These are phyloP conservation scores for Pythium myriotylum DNA, from an alignment of 352 stramenopile species.

Conservation along the genomic window DNA sequence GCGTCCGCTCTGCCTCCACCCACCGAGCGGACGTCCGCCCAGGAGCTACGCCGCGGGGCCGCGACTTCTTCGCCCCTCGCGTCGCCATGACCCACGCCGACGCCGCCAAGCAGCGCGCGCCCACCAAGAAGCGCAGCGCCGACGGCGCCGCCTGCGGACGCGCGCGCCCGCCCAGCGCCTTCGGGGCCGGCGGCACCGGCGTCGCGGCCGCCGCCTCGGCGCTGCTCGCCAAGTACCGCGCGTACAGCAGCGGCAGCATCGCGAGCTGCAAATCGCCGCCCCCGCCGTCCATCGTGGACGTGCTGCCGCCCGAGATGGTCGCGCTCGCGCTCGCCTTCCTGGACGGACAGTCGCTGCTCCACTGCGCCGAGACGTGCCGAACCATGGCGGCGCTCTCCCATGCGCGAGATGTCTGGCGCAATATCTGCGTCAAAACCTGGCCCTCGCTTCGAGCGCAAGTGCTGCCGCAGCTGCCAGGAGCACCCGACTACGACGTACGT, in stretches of 20 bases:
- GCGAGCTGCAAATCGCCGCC: not conserved
- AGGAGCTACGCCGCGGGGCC: conserved; percentile 21
- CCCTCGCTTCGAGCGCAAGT: conserved; percentile 55
- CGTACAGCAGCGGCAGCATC: conserved; percentile 19
- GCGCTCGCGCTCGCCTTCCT: conserved; percentile 46
- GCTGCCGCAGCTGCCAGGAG: conserved; percentile 69
- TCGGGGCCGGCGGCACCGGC: conserved; percentile 14
- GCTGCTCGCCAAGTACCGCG: conserved; percentile 30
- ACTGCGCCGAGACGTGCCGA: conserved; percentile 46
- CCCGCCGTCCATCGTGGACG: conserved; percentile 36
- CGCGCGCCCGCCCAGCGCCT: conserved; percentile 18
- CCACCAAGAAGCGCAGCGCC: conserved; percentile 51
- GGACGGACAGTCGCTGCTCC: conserved; percentile 61
- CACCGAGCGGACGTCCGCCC: conserved; percentile 23
- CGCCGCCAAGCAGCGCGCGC: conserved; percentile 25
- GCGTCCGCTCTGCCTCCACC: conserved; percentile 18
- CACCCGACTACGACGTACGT: conserved; percentile 78
- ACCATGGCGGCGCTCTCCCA: conserved; percentile 53
- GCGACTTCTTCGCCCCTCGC: conserved; percentile 1
- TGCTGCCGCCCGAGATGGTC: conserved; percentile 59
- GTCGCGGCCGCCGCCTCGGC: conserved; percentile 42
- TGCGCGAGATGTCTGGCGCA: conserved; percentile 64
- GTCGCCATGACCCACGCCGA: conserved; percentile 33
- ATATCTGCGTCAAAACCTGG: conserved; percentile 62
- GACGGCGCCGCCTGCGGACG: conserved; percentile 20